Percentiles rank a stretch among this genome's conserved stretches.
Conservation (phyloP, 192 early-diverging fungal species). For the Entomortierella beljakovae region DNA sequence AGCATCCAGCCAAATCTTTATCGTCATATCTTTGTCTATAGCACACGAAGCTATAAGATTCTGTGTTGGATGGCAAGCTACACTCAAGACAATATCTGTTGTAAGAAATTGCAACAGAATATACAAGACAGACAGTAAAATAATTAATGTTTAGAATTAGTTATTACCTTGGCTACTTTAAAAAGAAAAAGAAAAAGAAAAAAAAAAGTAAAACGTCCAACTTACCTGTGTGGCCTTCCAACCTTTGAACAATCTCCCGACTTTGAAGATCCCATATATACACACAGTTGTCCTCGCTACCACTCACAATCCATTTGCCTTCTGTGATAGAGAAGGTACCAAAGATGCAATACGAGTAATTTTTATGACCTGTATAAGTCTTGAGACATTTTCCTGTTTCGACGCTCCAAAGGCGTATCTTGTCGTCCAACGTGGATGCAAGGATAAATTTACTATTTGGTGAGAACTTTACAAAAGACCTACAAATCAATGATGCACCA, state of each 20-base stretch:
- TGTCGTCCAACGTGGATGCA: constrained; percentile 92
- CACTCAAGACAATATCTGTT: constrained; percentile 89
- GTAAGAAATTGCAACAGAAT: constrained; percentile 65
- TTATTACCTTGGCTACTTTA: too few species aligned
- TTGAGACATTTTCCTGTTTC: constrained; percentile 94
- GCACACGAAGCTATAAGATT: constrained; percentile 96
- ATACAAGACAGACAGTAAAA: not conserved
- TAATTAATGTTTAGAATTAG: too few species aligned
- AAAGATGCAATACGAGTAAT: constrained; percentile 92
- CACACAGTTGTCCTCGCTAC: constrained; percentile 91
- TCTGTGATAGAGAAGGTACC: constrained; percentile 92
- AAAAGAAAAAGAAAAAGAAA: not conserved
- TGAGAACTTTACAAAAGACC: constrained; percentile 94
- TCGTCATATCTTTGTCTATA: constrained; percentile 88
- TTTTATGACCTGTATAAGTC: constrained; percentile 90
- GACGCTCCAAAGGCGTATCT: constrained; percentile 93
- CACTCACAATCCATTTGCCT: constrained; percentile 96
- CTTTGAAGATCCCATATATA: constrained; percentile 98
- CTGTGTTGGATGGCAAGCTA: constrained; percentile 94
- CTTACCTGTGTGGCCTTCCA: constrained; percentile 91
- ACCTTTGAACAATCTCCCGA: constrained; percentile 91
- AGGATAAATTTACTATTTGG: constrained; percentile 99
- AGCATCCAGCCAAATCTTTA: constrained; percentile 84
- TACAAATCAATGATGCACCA: constrained; percentile 21
- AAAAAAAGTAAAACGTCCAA: not conserved